Conservation (phyloP, 202 grass and related monocot genomes). For the Bolboschoenoplectus hybrid region DNA sequence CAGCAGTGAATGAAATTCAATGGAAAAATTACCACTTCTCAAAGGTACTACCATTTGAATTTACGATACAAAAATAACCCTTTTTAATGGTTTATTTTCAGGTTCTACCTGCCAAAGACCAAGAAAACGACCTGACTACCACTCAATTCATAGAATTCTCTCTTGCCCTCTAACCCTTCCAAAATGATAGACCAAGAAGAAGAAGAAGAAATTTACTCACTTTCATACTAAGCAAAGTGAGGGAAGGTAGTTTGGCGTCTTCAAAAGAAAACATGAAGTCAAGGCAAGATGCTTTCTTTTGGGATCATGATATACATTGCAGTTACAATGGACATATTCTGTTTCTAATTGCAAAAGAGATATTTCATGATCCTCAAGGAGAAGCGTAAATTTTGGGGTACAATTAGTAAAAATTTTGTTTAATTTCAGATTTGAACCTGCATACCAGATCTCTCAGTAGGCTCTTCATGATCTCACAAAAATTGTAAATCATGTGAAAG, state of each 20-base stretch:
- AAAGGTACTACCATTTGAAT: neutral
- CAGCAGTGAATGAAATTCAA: neutral
- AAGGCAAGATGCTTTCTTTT: too few relatives aligned
- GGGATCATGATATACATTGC: neutral
- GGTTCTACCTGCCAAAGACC: neutral
- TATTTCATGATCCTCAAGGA: slow-evolving; percentile 21
- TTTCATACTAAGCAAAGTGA: neutral
- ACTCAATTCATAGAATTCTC: neutral
- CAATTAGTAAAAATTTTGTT: slow-evolving; percentile 26
- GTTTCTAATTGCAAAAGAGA: neutral
- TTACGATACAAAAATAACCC: too few relatives aligned
- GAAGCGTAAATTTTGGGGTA: neutral
- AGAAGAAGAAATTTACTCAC: neutral
- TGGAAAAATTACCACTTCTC: neutral
- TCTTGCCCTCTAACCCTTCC: neutral
- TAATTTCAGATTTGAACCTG: slow-evolving; percentile 33
- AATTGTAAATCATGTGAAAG: neutral
- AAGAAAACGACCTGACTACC: neutral
- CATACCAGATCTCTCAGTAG: slow-evolving; percentile 30
- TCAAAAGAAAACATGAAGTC: too few relatives aligned
- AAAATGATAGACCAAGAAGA: neutral
- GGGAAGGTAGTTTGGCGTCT: neutral
- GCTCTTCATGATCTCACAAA: slow-evolving; percentile 1
- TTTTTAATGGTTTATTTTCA: too few relatives aligned
- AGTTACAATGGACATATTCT: neutral